These are phyloP conservation scores for Apiospora aurea DNA, from an alignment of 2,329 filamentous ascomycete species.

Conservation along the genomic window DNA sequence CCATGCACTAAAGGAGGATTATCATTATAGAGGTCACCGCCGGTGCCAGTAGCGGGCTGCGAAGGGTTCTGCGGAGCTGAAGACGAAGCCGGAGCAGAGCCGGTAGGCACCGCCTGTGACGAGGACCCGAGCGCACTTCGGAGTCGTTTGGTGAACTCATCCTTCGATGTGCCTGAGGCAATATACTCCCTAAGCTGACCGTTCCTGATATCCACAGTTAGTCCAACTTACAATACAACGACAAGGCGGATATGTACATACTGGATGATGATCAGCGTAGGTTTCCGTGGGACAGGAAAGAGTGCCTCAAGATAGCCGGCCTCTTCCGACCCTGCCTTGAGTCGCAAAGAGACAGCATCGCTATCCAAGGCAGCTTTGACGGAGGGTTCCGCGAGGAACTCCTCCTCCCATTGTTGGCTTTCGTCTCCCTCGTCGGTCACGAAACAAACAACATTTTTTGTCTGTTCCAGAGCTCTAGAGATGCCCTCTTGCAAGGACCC, in stretches of 20 bases:
- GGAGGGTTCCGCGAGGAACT: slow-evolving; percentile 66
- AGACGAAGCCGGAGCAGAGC: neutral
- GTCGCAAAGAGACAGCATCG: slow-evolving; percentile 73
- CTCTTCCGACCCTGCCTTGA: slow-evolving; percentile 78
- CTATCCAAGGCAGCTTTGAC: slow-evolving; percentile 64
- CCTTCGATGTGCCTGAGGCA: slow-evolving; percentile 65
- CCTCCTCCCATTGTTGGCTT: slow-evolving; percentile 75
- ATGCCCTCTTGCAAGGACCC: slow-evolving; percentile 86
- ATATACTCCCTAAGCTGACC: slow-evolving; percentile 82
- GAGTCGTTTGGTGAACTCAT: slow-evolving; percentile 70
- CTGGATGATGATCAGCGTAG: slow-evolving; percentile 81
- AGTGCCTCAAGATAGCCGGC: slow-evolving; percentile 83
- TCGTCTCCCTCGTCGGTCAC: slow-evolving; percentile 77
- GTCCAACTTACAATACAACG: neutral
- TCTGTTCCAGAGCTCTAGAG: slow-evolving; percentile 72
- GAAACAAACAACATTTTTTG: slow-evolving; percentile 85
- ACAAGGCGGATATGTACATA: slow-evolving; percentile 44
- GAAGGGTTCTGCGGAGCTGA: slow-evolving; percentile 21
- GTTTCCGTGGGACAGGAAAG: slow-evolving; percentile 80
- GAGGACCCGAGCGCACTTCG: slow-evolving; percentile 48
- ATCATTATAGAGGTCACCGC: slow-evolving; percentile 24
- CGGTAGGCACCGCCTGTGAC: neutral
- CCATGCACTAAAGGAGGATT: neutral
- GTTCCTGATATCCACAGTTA: slow-evolving; percentile 52
- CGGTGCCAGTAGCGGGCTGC: neutral